Evolutionary conservation across 306 rosid genomes (phyloP).

Genomic region (Acacia melanoxylon): DNA sequence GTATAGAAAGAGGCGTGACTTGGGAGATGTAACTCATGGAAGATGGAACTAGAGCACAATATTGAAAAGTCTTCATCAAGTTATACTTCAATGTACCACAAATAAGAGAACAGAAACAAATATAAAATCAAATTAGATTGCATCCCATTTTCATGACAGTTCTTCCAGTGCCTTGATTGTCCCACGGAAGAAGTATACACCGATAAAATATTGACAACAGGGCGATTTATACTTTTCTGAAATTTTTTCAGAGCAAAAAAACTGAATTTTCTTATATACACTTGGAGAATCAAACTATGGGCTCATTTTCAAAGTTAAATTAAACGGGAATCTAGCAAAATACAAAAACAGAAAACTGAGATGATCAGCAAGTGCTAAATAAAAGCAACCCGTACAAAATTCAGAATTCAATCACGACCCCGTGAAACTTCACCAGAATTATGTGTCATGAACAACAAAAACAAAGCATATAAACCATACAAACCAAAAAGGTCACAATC

Average conservation of each 20-base stretch:
- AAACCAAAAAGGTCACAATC: constrained; percentile 22
- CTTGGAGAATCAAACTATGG: neutral
- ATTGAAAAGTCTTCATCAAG: neutral
- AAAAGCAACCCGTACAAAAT: constrained; percentile 5
- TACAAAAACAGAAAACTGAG: neutral
- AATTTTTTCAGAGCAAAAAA: neutral
- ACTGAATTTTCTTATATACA: neutral
- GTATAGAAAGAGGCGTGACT: neutral
- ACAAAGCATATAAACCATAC: constrained; percentile 15
- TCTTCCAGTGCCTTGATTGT: neutral
- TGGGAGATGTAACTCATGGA: neutral
- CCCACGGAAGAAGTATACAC: neutral
- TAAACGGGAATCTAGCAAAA: neutral
- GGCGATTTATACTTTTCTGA: neutral
- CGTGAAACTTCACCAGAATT: constrained; percentile 12
- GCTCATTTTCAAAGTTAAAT: neutral
- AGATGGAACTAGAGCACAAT: neutral
- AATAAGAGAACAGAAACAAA: constrained; percentile 12
- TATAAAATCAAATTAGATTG: neutral
- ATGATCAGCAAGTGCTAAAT: neutral
- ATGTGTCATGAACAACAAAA: constrained; percentile 1
- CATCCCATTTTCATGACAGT: constrained; percentile 15
- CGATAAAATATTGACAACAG: constrained; percentile 5
- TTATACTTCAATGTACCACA: constrained; percentile 14
- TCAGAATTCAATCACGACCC: constrained; percentile 29